Evolutionary conservation across 176 grass and related monocot species (phyloP), one percentile per base, ranked within the genome.

Genomic region (Hsuehochloa calcarea): DNA sequence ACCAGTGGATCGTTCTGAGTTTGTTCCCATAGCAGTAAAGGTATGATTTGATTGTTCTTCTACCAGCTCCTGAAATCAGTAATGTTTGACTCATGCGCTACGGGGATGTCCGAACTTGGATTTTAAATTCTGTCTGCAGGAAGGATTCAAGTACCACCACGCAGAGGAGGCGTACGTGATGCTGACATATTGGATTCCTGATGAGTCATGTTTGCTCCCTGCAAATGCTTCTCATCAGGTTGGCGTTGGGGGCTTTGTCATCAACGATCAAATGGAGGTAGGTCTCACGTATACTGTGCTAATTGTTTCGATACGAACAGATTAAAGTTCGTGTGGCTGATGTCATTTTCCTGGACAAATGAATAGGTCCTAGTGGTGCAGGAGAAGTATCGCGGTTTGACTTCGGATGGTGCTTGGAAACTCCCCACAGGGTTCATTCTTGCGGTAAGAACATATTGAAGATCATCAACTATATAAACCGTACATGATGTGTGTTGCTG

Each of bases 181-280:
- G 96, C 62, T 99, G 75, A 99, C 96, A 25, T 95, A 96, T 77
- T 99, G 96, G 96, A 90, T 99, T 85, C 96, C 96, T 8, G 91
- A 96, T 26, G 93, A 89, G 58, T 91, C 93, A 35, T 90, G 84
- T 39, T n/a, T 99, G 70, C 96, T 98, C 84, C 96, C 96, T 27
- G 93, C 91, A 41, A 99, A 96, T 71, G 96, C 96, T 63, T 99
- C 96, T 16, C 91, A 99, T 84, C 96, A 99, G 85, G 96, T 99
- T 79, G 96, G 96, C 31, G 89, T 99, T 40, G 93, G 96, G 4
- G 91, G 96, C 5, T 99, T 99, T 83, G 93, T 94, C 39, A 87
- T 99, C 78, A 99, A 96, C 62, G 89, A 99, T 79, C 82, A 96
- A 40, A 99, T 92, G 88, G 91, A 96, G 96, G 96, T 96, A 75